Conservation (phyloP, 1,139 yeast genomes). For the Candida frijolesensis region DNA sequence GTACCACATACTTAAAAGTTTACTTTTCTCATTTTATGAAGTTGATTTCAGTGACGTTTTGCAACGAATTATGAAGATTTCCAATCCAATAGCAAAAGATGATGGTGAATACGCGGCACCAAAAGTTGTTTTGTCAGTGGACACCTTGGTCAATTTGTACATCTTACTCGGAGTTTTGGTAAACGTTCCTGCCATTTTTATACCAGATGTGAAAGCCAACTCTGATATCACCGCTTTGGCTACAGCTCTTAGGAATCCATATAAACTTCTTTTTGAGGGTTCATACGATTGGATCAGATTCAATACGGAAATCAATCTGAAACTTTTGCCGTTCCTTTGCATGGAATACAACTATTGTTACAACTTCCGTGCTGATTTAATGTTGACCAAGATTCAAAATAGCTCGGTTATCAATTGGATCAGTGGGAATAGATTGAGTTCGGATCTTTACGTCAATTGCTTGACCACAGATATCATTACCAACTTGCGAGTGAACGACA, state of each 20-base stretch:
- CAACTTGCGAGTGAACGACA: constrained; percentile 14
- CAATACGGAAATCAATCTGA: constrained; percentile 21
- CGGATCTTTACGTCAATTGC: constrained; percentile 26
- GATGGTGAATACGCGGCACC: constrained; percentile 19
- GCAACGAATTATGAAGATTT: constrained; percentile 24
- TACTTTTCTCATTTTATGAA: constrained; percentile 24
- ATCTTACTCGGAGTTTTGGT: constrained; percentile 29
- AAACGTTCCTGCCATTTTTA: constrained; percentile 23
- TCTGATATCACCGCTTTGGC: constrained; percentile 31
- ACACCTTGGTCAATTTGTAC: constrained; percentile 29
- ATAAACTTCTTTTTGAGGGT: constrained; percentile 20
- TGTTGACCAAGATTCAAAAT: constrained; percentile 28
- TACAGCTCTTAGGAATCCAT: constrained; percentile 25
- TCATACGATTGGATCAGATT: constrained; percentile 17
- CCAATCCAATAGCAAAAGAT: constrained; percentile 21
- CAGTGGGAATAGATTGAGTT: constrained; percentile 33
- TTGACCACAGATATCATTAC: constrained; percentile 25
- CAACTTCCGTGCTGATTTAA: constrained; percentile 33
- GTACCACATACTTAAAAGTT: constrained; percentile 20
- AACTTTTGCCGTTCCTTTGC: constrained; percentile 28
- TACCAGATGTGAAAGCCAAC: constrained; percentile 23
- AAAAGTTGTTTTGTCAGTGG: constrained; percentile 30
- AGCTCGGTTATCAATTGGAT: constrained; percentile 46
- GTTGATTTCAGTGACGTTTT: constrained; percentile 28
- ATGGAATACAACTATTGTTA: constrained; percentile 34